These are phyloP conservation scores for Plasmopara viticola DNA, from an alignment of 352 stramenopile genomes.

Conservation along the genomic window DNA sequence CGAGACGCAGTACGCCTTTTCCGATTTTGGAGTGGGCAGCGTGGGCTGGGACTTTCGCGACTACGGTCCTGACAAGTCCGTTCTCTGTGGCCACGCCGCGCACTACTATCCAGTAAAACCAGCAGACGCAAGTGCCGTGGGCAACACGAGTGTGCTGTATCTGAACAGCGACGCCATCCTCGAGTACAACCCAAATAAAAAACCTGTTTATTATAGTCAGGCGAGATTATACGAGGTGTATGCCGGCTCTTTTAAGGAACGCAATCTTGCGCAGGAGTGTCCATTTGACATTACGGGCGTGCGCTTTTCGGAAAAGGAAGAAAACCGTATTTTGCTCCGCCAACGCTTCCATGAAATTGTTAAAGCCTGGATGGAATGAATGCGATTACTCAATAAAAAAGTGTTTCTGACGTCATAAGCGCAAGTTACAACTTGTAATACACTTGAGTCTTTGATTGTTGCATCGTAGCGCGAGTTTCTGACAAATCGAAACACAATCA, in stretches of 20 bases:
- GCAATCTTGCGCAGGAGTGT: constrained; percentile 42
- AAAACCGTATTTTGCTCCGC: constrained; percentile 32
- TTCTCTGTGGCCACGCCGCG: constrained; percentile 48
- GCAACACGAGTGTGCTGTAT: constrained; percentile 38
- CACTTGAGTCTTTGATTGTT: too few relatives aligned
- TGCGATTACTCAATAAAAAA: constrained; percentile 1
- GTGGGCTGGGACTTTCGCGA: constrained; percentile 37
- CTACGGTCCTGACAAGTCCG: constrained; percentile 23
- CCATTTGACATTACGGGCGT: constrained; percentile 45
- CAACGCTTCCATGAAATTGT: constrained; percentile 45
- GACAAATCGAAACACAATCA: too few relatives aligned
- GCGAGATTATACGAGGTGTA: constrained; percentile 46
- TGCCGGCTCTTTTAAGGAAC: constrained; percentile 35
- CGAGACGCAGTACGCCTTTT: constrained; percentile 64
- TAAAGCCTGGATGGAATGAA: constrained; percentile 23
- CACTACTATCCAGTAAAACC: constrained; percentile 51
- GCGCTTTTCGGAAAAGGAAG: constrained; percentile 30
- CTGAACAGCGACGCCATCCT: constrained; percentile 67
- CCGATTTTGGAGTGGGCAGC: constrained; percentile 50
- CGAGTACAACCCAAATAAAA: constrained; percentile 33
- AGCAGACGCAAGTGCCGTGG: constrained; percentile 6
- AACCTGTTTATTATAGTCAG: constrained; percentile 42
- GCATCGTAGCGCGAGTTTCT: too few relatives aligned
- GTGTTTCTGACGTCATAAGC: neutral
- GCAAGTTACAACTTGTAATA: too few relatives aligned